Base-by-base conservation (phyloP, 768 basidiomycete species). In the Collybia nuda region DNA sequence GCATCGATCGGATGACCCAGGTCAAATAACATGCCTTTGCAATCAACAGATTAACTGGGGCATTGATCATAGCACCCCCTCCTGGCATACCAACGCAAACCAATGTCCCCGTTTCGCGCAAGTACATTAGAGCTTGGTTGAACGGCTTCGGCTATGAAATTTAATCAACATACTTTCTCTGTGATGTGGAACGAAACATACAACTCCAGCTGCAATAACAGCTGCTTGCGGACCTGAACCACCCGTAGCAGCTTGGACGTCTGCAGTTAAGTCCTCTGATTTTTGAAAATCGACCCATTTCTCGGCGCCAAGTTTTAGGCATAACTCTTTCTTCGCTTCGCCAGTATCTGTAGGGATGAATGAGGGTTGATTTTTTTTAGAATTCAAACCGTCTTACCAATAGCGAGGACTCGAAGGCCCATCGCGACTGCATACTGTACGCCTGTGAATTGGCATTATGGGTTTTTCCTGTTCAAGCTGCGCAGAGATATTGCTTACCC, bases 241-340 rank as follows among this genome's bases (percentile, higher is more conserved):
- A 46, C 68, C 81, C 1, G 84, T 79, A 0, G 81, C 82, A 0
- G 71, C 77, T 62, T 76, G 72, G 55, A 93, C 78, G 32, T 82
- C 83, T 42, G 68, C 61, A 41, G 84, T 79, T 46, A 90, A 64
- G 59, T 92, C 78, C 52, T 74, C 69, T 7, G 74, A 74, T 57
- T 79, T 72, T 57, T 69, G 79, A 72, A 93, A 95, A 70, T 95
- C 93, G 44, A 95, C 68, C 80, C 81, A 85, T 64, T 77, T 81
- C 65, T 90, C 86, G 0, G 86, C 75, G n/a, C 75, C 75, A 21
- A 77, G 68, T 48, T 61, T 62, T 24, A 68, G 6, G 79, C 78
- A 57, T 75, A 91, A 70, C 18, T 82, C 69, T 53, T 77, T 72
- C 71, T 93, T 93, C 37, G 77, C 78, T 29, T 69, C 80, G 21